A percentile compares a stretch with the other conserved stretches of the same genome.
phyloP scores from a whole-genome alignment of 768 basidiomycete species.

The Lyophyllum decastes region DNA sequence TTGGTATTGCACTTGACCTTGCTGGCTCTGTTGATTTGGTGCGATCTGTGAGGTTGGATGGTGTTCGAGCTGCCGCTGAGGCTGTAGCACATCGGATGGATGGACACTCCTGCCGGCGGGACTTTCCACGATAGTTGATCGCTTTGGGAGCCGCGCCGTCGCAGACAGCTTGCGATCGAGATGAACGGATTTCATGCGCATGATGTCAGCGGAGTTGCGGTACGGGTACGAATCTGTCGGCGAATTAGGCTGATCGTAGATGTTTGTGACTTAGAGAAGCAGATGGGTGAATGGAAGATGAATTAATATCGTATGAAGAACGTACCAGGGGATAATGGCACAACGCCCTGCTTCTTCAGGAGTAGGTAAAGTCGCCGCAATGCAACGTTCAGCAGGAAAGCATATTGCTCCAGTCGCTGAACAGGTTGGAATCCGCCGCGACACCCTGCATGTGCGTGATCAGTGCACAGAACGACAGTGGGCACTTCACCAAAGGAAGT shows the following conservation, averaged over 20 bases:
- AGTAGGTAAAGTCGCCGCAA: conserved; percentile 86
- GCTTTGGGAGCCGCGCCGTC: conserved; percentile 87
- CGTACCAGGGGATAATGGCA: conserved; percentile 78
- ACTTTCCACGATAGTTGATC: conserved; percentile 94
- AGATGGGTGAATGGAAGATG: conserved; percentile 10
- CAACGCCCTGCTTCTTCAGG: conserved; percentile 86
- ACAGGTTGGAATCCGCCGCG: conserved; percentile 85
- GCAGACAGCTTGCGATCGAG: conserved; percentile 95
- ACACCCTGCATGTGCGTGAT: conserved; percentile 71
- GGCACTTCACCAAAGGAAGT: conserved; percentile 75
- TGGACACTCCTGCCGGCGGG: conserved; percentile 88
- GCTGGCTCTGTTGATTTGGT: conserved; percentile 33
- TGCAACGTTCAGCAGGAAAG: conserved; percentile 95
- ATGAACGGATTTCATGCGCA: conserved; percentile 93
- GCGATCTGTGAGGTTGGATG: conserved; percentile 29
- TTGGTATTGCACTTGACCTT: conserved; percentile 38
- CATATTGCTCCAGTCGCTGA: conserved; percentile 94
- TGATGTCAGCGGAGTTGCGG: conserved; percentile 86
- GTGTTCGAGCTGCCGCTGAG: conserved; percentile 48
- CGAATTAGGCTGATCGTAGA: conserved; percentile 28
- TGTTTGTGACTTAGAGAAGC: conserved; percentile 23
- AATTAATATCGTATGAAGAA: neutral
- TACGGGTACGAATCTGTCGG: conserved; percentile 71
- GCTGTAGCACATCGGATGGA: conserved; percentile 56
- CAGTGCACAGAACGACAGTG: conserved; percentile 72